Evolutionary conservation across 495 filamentous ascomycete genomes (phyloP), one percentile per base, ranked within the genome.

Genomic region (Bryoglossum gracile): DNA sequence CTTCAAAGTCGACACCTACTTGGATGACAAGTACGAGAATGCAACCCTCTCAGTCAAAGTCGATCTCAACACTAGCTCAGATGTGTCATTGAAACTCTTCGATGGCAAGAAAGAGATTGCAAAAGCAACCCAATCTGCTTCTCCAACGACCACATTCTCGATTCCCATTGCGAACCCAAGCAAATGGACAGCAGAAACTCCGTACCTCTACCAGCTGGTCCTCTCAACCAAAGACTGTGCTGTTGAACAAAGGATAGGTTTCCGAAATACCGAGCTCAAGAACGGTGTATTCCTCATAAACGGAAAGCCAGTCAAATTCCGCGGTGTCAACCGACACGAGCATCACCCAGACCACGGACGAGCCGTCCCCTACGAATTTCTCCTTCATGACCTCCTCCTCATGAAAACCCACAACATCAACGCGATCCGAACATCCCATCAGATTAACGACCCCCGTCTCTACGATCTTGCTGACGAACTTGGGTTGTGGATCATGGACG

Each of bases 351-450:
- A 65, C 25, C 71, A 67, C 0, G 82, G 82, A 11, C 74, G 82
- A 23, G 70, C 81, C 0, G 80, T 86, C 9, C 77, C 81, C 0
- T 65, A 71, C 28, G 66, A 67, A 1, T 75, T 72, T 51, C 63
- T 86, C 18, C 58, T 64, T 16, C 60, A 67, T n/a, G 82, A 86
- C 48, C 66, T 86, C 17, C 50, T 80, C 24, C 56, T 74, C 10
- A 86, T 86, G 82, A 85, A 83, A 59, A 61, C 61, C 11, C 78
- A 84, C 61, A 83, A 84, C 43, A 71, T 86, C 60, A 86, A 86
- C 51, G 77, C 81, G 4, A 67, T 86, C 23, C 70, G 82, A n/a
- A 81, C 77, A 1, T 79, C 71, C 4, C 82, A 84, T 54, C 80
- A 84, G 50, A 74, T 76, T 16, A 78, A 82, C 40, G 74, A 84